Evolutionary conservation across 2,329 filamentous ascomycete genomes (phyloP), one percentile per base, ranked within the genome.

Genomic region (Thielaviopsis populi): DNA sequence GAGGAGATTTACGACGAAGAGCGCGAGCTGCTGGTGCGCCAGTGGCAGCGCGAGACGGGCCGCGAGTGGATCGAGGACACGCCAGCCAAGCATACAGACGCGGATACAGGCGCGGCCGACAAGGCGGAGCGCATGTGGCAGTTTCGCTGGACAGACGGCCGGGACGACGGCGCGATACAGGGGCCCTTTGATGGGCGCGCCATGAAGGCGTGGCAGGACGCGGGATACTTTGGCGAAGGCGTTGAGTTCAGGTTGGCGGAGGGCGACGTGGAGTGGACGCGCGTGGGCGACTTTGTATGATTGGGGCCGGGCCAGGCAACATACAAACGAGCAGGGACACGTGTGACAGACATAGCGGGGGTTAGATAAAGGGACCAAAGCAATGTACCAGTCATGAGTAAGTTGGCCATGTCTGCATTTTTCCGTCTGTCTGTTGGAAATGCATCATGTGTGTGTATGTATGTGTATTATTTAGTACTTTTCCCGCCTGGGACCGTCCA

Each of bases 1-100:
- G 83, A 85, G 1, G 90, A 97, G n/a, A 86, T 97, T 60, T 99
- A 97, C 74, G 91, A 97, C 65, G 81, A 86, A 54, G 89, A 95
- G 72, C 82, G 91, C 65, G 94, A 97, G 74, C 74, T 87, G 66
- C 80, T 99, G 33, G 83, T 91, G 63, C 81, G 94, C 41, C 87
- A 92, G 72, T 97, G 91, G 73, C 82, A 82, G 68, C 84, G 85
- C 61, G 91, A 96, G 73, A 90, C 90, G 0, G 91, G 91, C 41
- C 90, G 96, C 69, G 83, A 87, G 8, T 99, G 94, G 94, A 73
- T 74, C 22, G 77, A 83, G 68, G 77, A 75, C n/a, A 67, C 70
- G 48, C 71, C 70, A 48, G 71, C 70, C 19, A 70, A 68, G 53
- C 59, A 66, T 37, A 63, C 62, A 24, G 60, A 62, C 3, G 22